phyloP scores from a whole-genome alignment of 305 asterid species.

The Ilex paraguariensis region DNA sequence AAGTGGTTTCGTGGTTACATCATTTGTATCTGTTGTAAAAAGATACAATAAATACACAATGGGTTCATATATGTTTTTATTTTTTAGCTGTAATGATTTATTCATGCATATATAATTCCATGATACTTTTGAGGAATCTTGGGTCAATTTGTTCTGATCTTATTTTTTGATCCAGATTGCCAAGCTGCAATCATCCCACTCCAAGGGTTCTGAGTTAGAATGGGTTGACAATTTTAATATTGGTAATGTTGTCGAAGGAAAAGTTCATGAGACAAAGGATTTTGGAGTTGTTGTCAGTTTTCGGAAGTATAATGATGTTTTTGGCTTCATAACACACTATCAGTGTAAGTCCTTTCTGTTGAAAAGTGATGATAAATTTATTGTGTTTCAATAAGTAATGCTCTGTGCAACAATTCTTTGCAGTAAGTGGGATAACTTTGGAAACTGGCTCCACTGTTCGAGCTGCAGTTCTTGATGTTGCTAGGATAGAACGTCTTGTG shows the following conservation, averaged over 20 bases:
- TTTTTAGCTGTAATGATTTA: no score
- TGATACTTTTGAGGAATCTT: no score
- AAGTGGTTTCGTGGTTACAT: no score
- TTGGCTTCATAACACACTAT: constrained; percentile 81
- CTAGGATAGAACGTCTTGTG: constrained; percentile 80
- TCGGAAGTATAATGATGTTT: constrained; percentile 53
- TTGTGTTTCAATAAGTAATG: constrained; percentile 15
- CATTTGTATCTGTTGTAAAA: no score
- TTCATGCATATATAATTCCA: no score
- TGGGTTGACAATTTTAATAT: constrained; percentile 60
- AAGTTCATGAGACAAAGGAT: constrained; percentile 70
- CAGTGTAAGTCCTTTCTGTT: constrained; percentile 53
- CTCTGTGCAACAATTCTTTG: constrained; percentile 18
- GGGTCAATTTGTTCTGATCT: no score
- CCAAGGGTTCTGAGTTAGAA: constrained; percentile 37
- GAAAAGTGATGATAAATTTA: not conserved
- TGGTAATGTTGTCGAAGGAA: constrained; percentile 66
- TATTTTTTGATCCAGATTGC: constrained; percentile 53
- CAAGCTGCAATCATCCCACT: constrained; percentile 52
- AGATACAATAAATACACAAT: no score
- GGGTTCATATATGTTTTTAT: no score
- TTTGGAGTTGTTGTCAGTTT: constrained; percentile 80
- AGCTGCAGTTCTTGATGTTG: constrained; percentile 86
- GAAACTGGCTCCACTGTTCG: constrained; percentile 50
- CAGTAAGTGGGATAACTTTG: constrained; percentile 65